Base-by-base conservation (phyloP, 805 yeast species). In the Saturnispora besseyi region DNA sequence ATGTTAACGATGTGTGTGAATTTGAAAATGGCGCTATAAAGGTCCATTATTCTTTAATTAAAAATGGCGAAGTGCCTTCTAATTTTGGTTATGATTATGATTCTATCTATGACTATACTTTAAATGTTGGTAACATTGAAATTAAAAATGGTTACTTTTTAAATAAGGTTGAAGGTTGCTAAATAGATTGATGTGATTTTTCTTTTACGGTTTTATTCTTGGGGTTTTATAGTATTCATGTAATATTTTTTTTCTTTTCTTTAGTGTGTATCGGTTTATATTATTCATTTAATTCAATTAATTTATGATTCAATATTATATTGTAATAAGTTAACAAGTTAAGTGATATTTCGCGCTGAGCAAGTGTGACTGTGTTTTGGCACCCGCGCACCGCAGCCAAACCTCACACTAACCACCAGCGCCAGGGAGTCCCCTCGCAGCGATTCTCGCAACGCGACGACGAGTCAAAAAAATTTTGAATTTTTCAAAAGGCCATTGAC, bases 11-110 rank as follows among this genome's bases (percentile, higher is more conserved):
- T 11, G 37, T 42, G 12, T 28, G 52, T 8, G 21, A 32, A 3
- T 40, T 51, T 22, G 42, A 34, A 24, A 38, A 32, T 29, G 56
- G 53, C 37, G 44, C 49, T 28, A 21, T 53, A 18, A 13, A 33
- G 3, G 41, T 59, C 4, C 32, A 49, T 5, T 61, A 54, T 46
- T 59, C 45, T 22, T 22, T 61, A 29, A 34, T 15, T 2, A 57
- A 56, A 46, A 62, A 60, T 15, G 61, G 56, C 32, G 58, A 53
- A 37, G 44, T 59, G 3, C 58, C 59, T 5, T 60, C 62, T 9
- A 54, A 53, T 45, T 53, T 60, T 11, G 65, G 63, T 5, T 62
- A 62, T 40, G 65, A 62, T 42, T 62, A 52, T 48, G 62, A 59
- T 2, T 32, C 49, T 3, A 42, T 57, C 8, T 58, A 57, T 11